A percentile compares a stretch with the other conserved stretches of the same genome.
These are phyloP conservation scores for Irpex rosettiformis DNA, from an alignment of 1,284 basidiomycete genomes.

Conservation along the genomic window DNA sequence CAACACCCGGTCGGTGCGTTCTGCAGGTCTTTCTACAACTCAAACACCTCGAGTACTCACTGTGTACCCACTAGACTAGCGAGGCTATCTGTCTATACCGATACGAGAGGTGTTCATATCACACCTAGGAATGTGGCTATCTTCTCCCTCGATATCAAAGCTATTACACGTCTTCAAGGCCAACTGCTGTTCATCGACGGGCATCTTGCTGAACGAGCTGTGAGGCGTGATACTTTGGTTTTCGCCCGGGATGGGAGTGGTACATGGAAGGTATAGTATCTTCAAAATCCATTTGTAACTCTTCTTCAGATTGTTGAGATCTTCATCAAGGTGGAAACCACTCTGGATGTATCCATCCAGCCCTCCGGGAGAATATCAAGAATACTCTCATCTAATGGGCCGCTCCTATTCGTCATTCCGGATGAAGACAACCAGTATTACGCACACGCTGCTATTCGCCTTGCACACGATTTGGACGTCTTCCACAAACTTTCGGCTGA, in stretches of 20 bases:
- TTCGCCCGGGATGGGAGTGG: constrained; percentile 1
- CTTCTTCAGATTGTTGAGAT: too few relatives aligned
- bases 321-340: not conserved
- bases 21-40: not conserved
- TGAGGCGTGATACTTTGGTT: not conserved
- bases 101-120: constrained; percentile 25
- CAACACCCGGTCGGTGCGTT: constrained; percentile 57
- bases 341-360: constrained; percentile 19
- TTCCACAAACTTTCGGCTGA: constrained; percentile 70
- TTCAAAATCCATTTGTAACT: not conserved
- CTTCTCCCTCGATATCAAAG: constrained; percentile 32
- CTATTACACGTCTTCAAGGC: not conserved
- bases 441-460: constrained; percentile 51
- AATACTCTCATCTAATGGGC: constrained; percentile 51
- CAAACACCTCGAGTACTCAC: too few relatives aligned
- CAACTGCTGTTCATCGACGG: constrained; percentile 15
- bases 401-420: constrained; percentile 56
- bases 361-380: constrained; percentile 58
- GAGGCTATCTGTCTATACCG: constrained; percentile 25
- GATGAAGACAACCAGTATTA: constrained; percentile 22
- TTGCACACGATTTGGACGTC: constrained; percentile 64
- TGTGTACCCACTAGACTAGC: constrained; percentile 31
- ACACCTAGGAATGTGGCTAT: constrained; percentile 39
- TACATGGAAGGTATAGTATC: constrained; percentile 16
- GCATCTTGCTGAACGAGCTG: not conserved